Base-by-base conservation (phyloP, 805 yeast species). In the Isabelozyma pseudorhagii region DNA sequence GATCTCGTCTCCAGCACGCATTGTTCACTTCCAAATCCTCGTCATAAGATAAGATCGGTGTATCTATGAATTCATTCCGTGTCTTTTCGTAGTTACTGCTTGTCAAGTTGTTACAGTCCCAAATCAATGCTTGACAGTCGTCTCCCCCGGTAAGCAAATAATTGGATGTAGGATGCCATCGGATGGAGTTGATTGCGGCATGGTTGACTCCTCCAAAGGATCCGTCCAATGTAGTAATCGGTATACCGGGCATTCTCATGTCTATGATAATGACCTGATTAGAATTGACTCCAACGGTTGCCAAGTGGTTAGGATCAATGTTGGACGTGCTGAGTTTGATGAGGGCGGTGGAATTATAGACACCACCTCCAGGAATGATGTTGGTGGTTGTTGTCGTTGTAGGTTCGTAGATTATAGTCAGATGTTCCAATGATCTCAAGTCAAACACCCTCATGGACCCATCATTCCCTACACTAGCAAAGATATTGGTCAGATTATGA, bases 371-470 rank as follows among this genome's bases (percentile, higher is more conserved):
- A 10, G 49, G 15, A 21, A 39, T 15, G 38, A 42, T 17, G 44
- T 10, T 42, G 5, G 57, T 43, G 7, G 51, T 44, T 45, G 56
- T 42, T 41, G 52, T 50, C 27, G 55, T 50, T 73, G 81, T 10
- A n/a, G 90, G 90, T 63, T 94, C 99, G 66, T 89, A 94, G 13
- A 94, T 86, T 57, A 94, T 94, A 1, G 99, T 93, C 14, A 96
- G 88, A 66, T 92, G 98, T 51, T 94, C 97, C 46, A 93, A 72
- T 8, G 92, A 78, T 49, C 99, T 72, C 51, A 94, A 75, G 62
- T 94, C 99, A 67, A 94, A 94, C 7, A 94, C 87, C 41, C 99
- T 77, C 63, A 92, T 89, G 14, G 96, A 86, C 0, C 99, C 99
- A 68, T 94, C 99, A 47, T 91, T 92, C 2, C 97, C 96, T 48